These are phyloP conservation scores for Kondoa malvinella DNA, from an alignment of 768 basidiomycete genomes.

Conservation along the genomic window DNA sequence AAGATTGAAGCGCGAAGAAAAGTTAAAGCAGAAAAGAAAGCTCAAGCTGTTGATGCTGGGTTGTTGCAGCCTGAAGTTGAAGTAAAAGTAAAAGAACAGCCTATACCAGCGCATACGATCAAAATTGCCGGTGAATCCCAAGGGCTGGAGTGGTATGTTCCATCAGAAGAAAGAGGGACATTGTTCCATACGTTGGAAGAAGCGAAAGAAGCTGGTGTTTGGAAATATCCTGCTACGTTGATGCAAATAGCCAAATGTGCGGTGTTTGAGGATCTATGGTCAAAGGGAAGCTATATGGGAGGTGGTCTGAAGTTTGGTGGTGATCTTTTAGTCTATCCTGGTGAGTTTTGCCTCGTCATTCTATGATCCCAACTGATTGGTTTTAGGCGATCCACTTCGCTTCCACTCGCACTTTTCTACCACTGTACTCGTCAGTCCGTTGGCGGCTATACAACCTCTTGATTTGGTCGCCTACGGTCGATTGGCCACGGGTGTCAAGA, in stretches of 20 bases:
- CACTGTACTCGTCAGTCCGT: constrained; percentile 54
- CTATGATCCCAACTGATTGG: background rate
- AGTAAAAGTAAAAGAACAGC: too few species aligned
- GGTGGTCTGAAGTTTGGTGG: constrained; percentile 87
- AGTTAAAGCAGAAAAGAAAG: constrained; percentile 23
- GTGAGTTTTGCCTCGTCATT: constrained; percentile 35
- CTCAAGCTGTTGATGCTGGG: constrained; percentile 18
- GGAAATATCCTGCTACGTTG: constrained; percentile 29
- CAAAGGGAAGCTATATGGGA: constrained; percentile 71
- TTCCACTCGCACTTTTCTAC: constrained; percentile 95
- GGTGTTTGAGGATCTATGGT: constrained; percentile 65
- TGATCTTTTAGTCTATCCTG: constrained; percentile 90
- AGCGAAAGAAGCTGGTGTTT: constrained; percentile 53
- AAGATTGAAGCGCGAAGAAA: constrained; percentile 33
- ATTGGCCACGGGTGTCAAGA: constrained; percentile 91
- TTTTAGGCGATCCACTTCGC: constrained; percentile 69
- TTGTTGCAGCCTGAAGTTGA: constrained; percentile 9
- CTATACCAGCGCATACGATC: constrained; percentile 25
- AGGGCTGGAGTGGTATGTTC: constrained; percentile 51
- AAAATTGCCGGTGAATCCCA: constrained; percentile 51
- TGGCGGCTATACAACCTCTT: constrained; percentile 54
- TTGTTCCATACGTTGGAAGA: constrained; percentile 44
- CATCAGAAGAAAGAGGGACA: constrained; percentile 25
- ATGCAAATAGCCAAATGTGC: constrained; percentile 55
- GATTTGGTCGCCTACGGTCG: constrained; percentile 91